These are phyloP conservation scores for Xylaria bambusicola DNA, from an alignment of 495 filamentous ascomycete genomes.

Conservation along the genomic window DNA sequence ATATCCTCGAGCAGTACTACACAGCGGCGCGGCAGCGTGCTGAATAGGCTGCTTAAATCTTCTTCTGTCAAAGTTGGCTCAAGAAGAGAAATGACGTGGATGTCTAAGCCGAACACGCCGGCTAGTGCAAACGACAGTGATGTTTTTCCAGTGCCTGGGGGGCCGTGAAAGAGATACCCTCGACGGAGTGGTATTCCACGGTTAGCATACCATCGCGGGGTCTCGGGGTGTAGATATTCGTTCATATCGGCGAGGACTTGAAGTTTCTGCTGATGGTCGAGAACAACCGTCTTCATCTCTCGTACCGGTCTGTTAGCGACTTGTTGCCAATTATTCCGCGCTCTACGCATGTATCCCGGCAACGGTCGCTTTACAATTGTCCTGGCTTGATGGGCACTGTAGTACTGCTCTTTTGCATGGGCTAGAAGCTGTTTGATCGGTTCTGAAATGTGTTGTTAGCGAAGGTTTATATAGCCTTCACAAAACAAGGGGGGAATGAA, in stretches of 20 bases:
- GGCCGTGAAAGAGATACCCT: constrained; percentile 81
- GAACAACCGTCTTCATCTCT: constrained; percentile 79
- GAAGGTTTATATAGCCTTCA: background rate
- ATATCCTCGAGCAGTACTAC: constrained; percentile 74
- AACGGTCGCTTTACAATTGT: constrained; percentile 55
- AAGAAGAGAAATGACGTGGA: constrained; percentile 65
- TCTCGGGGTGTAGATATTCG: constrained; percentile 78
- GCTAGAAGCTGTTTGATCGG: constrained; percentile 65
- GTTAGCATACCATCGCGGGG: constrained; percentile 73
- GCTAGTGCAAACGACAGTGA: constrained; percentile 66
- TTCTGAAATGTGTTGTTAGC: constrained; percentile 27
- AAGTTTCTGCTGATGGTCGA: constrained; percentile 74
- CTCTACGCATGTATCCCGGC: constrained; percentile 32
- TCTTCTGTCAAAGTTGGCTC: constrained; percentile 69
- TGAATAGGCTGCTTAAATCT: constrained; percentile 67
- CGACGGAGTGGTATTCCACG: constrained; percentile 89
- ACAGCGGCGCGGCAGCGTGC: constrained; percentile 61
- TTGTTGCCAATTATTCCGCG: constrained; percentile 59
- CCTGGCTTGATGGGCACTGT: constrained; percentile 44
- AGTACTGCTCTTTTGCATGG: constrained; percentile 55
- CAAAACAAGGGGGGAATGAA: background rate
- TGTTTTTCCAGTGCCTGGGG: constrained; percentile 69
- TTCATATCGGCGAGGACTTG: constrained; percentile 78
- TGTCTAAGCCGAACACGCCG: constrained; percentile 68
- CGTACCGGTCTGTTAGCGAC: constrained; percentile 71